A percentile compares a stretch with the other conserved stretches of the same genome.
Conservation (phyloP, 2,329 filamentous ascomycete genomes). For the Epicoccum sorghinum region DNA sequence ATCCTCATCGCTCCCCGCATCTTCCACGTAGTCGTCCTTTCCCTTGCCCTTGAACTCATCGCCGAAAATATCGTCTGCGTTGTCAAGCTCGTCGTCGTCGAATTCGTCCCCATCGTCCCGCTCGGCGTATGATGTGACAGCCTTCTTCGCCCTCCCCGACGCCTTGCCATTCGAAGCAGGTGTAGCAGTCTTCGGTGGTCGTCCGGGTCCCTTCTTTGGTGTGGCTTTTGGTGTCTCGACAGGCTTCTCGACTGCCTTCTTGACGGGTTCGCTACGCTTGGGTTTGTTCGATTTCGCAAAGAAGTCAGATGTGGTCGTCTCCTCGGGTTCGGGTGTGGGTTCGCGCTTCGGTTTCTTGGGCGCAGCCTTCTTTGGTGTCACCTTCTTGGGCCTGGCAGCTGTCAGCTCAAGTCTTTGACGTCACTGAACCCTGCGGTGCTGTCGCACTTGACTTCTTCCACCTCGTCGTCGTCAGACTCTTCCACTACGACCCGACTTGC, state of each 20-base stretch:
- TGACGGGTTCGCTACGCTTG: slow-evolving; percentile 55
- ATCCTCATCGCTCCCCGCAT: slow-evolving; percentile 36
- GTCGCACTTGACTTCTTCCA: slow-evolving; percentile 47
- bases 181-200: slow-evolving; percentile 41
- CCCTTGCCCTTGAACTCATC: slow-evolving; percentile 70
- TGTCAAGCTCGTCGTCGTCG: slow-evolving; percentile 55
- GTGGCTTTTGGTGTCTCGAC: slow-evolving; percentile 43
- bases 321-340: slow-evolving; percentile 57
- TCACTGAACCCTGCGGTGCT: neutral
- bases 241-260: slow-evolving; percentile 35
- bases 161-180: slow-evolving; percentile 44
- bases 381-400: slow-evolving; percentile 43
- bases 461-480: slow-evolving; percentile 71
- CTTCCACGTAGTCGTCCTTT: slow-evolving; percentile 73
- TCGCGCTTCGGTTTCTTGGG: slow-evolving; percentile 63
- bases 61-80: slow-evolving; percentile 83
- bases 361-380: slow-evolving; percentile 62
- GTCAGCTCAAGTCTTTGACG: slow-evolving; percentile 29
- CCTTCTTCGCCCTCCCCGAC: slow-evolving; percentile 51
- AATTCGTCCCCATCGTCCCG: slow-evolving; percentile 68
- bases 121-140: slow-evolving; percentile 51
- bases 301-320: slow-evolving; percentile 67
- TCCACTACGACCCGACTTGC: slow-evolving; percentile 66
- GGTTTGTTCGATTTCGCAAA: slow-evolving; percentile 66
- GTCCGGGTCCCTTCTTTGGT: slow-evolving; percentile 41